Conservation (phyloP, 345 rosid genomes). For the Geranium brycei region DNA sequence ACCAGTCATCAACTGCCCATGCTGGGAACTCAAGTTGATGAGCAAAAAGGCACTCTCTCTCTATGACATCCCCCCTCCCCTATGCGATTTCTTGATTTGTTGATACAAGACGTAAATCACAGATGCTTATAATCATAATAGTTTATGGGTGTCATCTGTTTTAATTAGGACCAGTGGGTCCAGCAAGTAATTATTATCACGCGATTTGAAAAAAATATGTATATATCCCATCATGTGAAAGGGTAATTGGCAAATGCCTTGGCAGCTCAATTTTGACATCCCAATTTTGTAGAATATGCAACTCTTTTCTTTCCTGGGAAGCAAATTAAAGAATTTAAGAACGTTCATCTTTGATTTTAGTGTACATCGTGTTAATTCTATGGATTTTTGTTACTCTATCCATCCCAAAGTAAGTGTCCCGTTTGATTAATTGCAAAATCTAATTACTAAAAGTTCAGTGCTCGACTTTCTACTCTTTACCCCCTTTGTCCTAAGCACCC, state of each 20-base stretch:
- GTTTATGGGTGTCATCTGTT: background rate
- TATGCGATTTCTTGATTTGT: background rate
- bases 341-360: background rate
- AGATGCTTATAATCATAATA: background rate
- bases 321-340: background rate
- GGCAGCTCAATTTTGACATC: too few relatives aligned
- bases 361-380: too few relatives aligned
- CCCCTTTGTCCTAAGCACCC: too few relatives aligned
- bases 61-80: background rate
- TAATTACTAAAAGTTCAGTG: too few relatives aligned
- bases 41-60: background rate
- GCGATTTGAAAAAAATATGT: background rate
- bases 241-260: background rate
- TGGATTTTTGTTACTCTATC: background rate
- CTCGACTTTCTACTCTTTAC: too few relatives aligned
- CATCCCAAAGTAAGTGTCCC: too few relatives aligned
- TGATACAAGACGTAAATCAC: background rate
- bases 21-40: background rate
- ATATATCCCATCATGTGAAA: background rate
- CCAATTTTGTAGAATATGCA: background rate
- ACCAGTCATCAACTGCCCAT: background rate
- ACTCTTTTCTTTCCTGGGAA: background rate
- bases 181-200: too few relatives aligned
- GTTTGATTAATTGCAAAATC: too few relatives aligned
- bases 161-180: too few relatives aligned